Evolutionary conservation across 2,329 filamentous ascomycete genomes (phyloP).

Genomic region (Ophiostoma tasmaniense): DNA sequence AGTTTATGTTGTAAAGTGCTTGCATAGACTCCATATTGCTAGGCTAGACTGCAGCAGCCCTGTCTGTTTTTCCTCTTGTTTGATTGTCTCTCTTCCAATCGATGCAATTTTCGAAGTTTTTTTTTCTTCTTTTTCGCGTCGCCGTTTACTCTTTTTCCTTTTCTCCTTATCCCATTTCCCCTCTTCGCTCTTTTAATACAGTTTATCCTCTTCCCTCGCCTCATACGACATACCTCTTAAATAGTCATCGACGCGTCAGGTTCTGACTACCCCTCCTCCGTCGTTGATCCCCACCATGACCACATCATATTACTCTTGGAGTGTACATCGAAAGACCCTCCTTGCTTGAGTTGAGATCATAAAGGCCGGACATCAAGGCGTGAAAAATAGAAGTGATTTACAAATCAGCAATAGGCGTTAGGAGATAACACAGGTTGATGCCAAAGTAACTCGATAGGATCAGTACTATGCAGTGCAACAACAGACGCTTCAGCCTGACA

Average conservation of each 20-base stretch:
- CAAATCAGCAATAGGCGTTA: not conserved
- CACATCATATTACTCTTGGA: no score
- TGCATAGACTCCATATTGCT: not conserved
- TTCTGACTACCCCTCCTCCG: not conserved
- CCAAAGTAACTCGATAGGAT: not conserved
- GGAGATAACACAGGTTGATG: not conserved
- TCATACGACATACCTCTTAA: not conserved
- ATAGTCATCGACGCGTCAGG: not conserved
- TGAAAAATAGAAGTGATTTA: not conserved
- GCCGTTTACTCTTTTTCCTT: not conserved
- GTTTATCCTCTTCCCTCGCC: not conserved
- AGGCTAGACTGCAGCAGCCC: not conserved
- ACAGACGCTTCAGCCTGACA: not conserved
- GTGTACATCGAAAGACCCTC: no score
- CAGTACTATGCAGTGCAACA: no score
- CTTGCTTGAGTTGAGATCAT: no score
- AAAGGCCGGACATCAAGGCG: no score
- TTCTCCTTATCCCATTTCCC: not conserved
- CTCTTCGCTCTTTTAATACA: not conserved
- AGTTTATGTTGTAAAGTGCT: not conserved
- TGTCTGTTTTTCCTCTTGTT: constrained; percentile 1
- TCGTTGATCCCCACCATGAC: not conserved
- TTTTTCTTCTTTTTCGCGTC: not conserved
- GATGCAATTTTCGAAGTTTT: not conserved
- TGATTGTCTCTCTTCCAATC: not conserved